Conservation (phyloP, 2,329 filamentous ascomycete species). For the Ophiostoma triangulosporum region DNA sequence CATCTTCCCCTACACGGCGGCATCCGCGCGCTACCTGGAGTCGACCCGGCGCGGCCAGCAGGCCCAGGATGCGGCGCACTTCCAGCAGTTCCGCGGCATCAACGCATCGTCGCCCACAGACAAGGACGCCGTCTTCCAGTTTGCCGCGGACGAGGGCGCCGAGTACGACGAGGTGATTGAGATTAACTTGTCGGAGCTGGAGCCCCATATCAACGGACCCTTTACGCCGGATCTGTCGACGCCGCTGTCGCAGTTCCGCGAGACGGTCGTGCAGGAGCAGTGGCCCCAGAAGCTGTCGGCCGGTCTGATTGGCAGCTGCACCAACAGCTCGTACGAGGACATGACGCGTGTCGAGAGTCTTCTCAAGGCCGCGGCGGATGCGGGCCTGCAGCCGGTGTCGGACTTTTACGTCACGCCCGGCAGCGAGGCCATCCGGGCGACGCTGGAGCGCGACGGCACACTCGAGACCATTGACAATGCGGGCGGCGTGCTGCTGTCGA, state of each 20-base stretch:
- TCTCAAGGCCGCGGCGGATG: slow-evolving; percentile 77
- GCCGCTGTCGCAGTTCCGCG: slow-evolving; percentile 78
- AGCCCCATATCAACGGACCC: slow-evolving; percentile 94
- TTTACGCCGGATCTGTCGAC: slow-evolving; percentile 94
- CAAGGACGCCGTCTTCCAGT: slow-evolving; percentile 42
- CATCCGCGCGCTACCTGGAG: slow-evolving; percentile 72
- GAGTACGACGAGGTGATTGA: slow-evolving; percentile 84
- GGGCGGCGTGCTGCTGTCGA: slow-evolving; percentile 80
- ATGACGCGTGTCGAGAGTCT: slow-evolving; percentile 93
- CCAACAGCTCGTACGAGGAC: slow-evolving; percentile 96
- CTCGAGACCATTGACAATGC: slow-evolving; percentile 74
- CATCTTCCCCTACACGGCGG: slow-evolving; percentile 80
- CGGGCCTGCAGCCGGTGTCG: slow-evolving; percentile 78
- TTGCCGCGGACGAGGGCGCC: slow-evolving; percentile 66
- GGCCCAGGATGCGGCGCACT: slow-evolving; percentile 50
- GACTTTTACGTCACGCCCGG: slow-evolving; percentile 96
- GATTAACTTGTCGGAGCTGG: slow-evolving; percentile 78
- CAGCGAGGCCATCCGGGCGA: slow-evolving; percentile 92
- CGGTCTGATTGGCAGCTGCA: slow-evolving; percentile 93
- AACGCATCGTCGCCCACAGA: slow-evolving; percentile 19
- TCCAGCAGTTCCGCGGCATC: slow-evolving; percentile 36
- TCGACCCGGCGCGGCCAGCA: slow-evolving; percentile 68
- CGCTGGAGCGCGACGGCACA: slow-evolving; percentile 77
- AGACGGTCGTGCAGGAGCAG: slow-evolving; percentile 65
- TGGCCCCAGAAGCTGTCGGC: slow-evolving; percentile 90